Percentiles rank a stretch among this genome's conserved stretches.
Conservation (phyloP, 129 eudicot species). For the Calendula officinalis region DNA sequence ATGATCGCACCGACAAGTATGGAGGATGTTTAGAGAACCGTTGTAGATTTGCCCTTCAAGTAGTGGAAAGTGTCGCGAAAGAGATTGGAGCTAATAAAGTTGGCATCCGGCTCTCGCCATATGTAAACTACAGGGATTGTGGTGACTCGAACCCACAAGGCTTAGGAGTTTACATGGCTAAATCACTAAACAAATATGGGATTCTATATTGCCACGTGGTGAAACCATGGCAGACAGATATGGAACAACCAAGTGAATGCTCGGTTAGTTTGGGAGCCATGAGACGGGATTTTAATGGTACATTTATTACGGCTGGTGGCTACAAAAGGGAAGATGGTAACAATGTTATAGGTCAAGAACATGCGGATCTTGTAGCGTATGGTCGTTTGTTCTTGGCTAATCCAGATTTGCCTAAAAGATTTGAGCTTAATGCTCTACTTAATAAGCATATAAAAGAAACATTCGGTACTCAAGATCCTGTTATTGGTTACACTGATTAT, state of each 20-base stretch:
- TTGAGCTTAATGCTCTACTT: constrained; percentile 36
- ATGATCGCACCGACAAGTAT: constrained; percentile 39
- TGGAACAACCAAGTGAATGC: constrained; percentile 15
- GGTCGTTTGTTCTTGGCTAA: constrained; percentile 45
- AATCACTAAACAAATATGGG: constrained; percentile 26
- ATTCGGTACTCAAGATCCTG: constrained; percentile 26
- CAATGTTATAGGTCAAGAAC: constrained; percentile 13
- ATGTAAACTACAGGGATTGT: constrained; percentile 23
- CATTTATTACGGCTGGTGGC: constrained; percentile 35
- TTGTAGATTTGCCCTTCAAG: constrained; percentile 34
- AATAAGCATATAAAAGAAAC: constrained; percentile 31
- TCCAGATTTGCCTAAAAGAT: constrained; percentile 37
- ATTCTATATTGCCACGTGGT: constrained; percentile 38
- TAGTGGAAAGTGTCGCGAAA: constrained; percentile 17
- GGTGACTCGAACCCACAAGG: constrained; percentile 40
- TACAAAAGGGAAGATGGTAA: constrained; percentile 35
- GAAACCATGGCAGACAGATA: constrained; percentile 16
- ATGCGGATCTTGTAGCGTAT: constrained; percentile 38
- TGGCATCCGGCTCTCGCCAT: constrained; percentile 39
- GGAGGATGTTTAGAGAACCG: constrained; percentile 44
- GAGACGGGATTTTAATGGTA: constrained; percentile 29
- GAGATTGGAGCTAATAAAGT: constrained; percentile 38
- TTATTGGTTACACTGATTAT: constrained; percentile 34
- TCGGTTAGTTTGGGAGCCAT: constrained; percentile 18
- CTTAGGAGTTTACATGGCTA: constrained; percentile 36